A percentile compares a stretch with the other conserved stretches of the same genome.
phyloP scores from a whole-genome alignment of 2,329 filamentous ascomycete species.

The Aspergillus costaricaensis region DNA sequence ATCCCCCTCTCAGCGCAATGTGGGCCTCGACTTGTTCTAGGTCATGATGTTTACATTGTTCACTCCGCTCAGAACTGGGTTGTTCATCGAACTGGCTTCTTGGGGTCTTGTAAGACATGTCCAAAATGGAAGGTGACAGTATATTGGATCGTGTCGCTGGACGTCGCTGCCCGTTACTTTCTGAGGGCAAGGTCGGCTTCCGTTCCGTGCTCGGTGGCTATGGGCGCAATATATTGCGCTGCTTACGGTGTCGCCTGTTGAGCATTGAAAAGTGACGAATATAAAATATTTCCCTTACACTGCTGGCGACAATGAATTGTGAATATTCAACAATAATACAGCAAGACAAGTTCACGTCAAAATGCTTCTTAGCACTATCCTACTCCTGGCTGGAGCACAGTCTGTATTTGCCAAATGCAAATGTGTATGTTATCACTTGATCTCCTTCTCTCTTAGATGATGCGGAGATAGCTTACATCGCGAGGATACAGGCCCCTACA shows the following conservation, averaged over 20 bases:
- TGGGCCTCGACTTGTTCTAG: too few species aligned
- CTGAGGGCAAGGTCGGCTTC: not conserved
- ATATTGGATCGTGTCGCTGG: too few species aligned
- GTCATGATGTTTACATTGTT: too few species aligned
- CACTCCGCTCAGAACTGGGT: too few species aligned
- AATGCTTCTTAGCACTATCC: constrained; percentile 3
- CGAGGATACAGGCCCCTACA: not conserved
- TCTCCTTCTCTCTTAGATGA: too few species aligned
- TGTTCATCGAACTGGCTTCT: too few species aligned
- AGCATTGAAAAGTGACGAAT: not conserved
- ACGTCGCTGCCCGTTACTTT: too few species aligned
- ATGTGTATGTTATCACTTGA: constrained; percentile 4
- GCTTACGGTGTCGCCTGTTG: not conserved
- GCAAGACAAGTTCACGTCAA: not conserved
- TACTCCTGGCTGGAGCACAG: constrained; percentile 7
- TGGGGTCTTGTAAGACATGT: too few species aligned
- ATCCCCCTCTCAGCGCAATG: too few species aligned
- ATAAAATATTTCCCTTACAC: not conserved
- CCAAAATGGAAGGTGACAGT: too few species aligned
- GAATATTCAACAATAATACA: too few species aligned
- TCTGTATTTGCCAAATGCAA: constrained; percentile 5
- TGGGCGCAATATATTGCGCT: not conserved
- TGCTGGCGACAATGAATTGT: not conserved
- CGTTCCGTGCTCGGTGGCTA: not conserved
- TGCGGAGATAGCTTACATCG: too few species aligned